A percentile compares a stretch with the other conserved stretches of the same genome.
Conservation (phyloP, 2,329 filamentous ascomycete species). For the Penicillium psychrosexuale region DNA sequence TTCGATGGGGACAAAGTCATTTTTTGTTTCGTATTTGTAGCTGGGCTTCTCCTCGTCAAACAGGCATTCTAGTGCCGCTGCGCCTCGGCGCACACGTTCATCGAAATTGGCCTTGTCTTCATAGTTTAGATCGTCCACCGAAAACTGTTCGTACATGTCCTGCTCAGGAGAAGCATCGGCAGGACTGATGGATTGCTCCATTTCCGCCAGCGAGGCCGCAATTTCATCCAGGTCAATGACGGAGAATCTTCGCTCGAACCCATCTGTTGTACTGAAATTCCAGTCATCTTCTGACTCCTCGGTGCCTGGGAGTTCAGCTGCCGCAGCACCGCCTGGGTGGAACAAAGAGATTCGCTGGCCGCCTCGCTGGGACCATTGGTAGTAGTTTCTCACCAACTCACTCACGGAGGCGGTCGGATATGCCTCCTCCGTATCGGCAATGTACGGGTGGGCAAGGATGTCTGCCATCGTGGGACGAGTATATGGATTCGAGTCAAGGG, state of each 20-base stretch:
- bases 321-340: constrained; percentile 57
- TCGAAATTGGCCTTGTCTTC: constrained; percentile 55
- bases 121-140: constrained; percentile 37
- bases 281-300: constrained; percentile 54
- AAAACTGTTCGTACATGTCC: constrained; percentile 29
- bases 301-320: constrained; percentile 50
- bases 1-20: constrained; percentile 47
- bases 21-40: constrained; percentile 58
- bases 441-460: constrained; percentile 47
- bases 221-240: constrained; percentile 47
- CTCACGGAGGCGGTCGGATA: constrained; percentile 46
- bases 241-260: constrained; percentile 55
- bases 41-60: constrained; percentile 55
- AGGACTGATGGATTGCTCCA: constrained; percentile 43
- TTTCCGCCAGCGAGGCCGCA: constrained; percentile 45
- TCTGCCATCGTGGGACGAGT: constrained; percentile 48
- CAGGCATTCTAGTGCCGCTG: constrained; percentile 55
- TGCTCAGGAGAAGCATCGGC: constrained; percentile 23
- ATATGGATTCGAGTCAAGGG: constrained; percentile 43
- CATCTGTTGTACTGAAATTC: constrained; percentile 64
- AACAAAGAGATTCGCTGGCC: constrained; percentile 57
- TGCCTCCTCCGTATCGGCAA: constrained; percentile 41
- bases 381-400: constrained; percentile 48
- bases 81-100: constrained; percentile 56
- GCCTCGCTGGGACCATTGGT: constrained; percentile 49